Evolutionary conservation across 1,139 yeast genomes (phyloP).

Genomic region (Blastobotrys petasosporus): DNA sequence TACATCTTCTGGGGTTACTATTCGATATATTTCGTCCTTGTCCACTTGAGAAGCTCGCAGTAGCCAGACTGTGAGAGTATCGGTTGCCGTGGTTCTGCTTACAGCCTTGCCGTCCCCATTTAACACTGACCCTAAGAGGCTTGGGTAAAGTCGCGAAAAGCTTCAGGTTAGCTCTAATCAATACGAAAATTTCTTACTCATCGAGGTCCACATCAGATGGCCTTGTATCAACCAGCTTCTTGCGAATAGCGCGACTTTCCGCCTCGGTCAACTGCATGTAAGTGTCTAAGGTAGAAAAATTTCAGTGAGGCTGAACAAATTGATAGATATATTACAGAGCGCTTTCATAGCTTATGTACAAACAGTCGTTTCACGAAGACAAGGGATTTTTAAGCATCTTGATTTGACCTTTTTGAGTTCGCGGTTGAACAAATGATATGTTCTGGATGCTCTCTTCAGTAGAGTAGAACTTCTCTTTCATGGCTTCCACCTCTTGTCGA

Average conservation of each 20-base stretch:
- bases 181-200: conserved; percentile 16
- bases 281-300: too few relatives aligned
- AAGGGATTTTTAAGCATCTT: conserved; percentile 23
- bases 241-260: conserved; percentile 13
- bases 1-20: conserved; percentile 30
- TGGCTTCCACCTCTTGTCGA: conserved; percentile 55
- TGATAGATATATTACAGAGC: background rate
- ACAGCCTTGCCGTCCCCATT: conserved; percentile 30
- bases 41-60: conserved; percentile 44
- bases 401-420: conserved; percentile 18
- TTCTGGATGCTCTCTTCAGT: conserved; percentile 20
- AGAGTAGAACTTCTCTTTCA: conserved; percentile 53
- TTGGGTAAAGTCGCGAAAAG: conserved; percentile 16
- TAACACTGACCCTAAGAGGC: conserved; percentile 21
- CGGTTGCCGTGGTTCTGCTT: conserved; percentile 46
- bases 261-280: conserved; percentile 3
- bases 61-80: conserved; percentile 59
- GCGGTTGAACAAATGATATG: conserved; percentile 9
- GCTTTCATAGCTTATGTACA: conserved; percentile 1
- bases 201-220: conserved; percentile 16
- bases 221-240: conserved; percentile 18
- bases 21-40: conserved; percentile 1
- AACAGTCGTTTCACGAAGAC: background rate
- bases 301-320: background rate
- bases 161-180: conserved; percentile 6